Conservation (phyloP, 169 alveolate species). For the Cryptosporidium ubiquitum region DNA sequence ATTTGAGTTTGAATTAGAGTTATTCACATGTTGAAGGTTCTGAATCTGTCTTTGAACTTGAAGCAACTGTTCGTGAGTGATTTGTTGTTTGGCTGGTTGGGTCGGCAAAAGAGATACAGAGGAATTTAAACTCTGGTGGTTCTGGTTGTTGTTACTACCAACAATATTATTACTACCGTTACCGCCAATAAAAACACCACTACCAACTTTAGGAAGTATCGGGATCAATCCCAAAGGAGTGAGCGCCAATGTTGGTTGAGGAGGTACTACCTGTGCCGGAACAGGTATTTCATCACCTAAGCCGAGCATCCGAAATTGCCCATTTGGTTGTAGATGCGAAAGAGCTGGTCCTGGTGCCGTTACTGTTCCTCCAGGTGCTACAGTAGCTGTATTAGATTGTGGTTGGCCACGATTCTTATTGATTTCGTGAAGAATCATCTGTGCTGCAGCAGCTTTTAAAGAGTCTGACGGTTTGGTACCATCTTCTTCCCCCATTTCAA, state of each 20-base stretch:
- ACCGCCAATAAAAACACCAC: not conserved
- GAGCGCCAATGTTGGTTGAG: slow-evolving; percentile 21
- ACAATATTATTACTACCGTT: not conserved
- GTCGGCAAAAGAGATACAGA: not conserved
- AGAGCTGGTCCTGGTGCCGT: not conserved
- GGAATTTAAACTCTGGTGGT: not conserved
- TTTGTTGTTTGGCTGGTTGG: slow-evolving; percentile 13
- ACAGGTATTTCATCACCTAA: not conserved
- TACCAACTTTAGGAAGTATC: slow-evolving; percentile 11
- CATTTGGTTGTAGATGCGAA: not conserved
- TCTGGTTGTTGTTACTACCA: not conserved
- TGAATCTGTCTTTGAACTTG: slow-evolving; percentile 34
- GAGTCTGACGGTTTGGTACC: not conserved
- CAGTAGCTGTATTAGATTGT: not conserved
- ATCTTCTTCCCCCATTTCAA: slow-evolving; percentile 16
- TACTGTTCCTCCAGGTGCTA: not conserved
- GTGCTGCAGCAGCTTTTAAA: slow-evolving; percentile 52
- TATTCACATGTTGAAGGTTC: not conserved
- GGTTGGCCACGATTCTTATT: slow-evolving; percentile 28
- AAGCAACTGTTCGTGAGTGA: slow-evolving; percentile 17
- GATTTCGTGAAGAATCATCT: slow-evolving; percentile 54
- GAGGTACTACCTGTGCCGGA: not conserved
- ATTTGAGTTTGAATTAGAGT: not conserved
- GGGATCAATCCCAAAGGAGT: slow-evolving; percentile 68
- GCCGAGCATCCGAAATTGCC: not conserved